Base-by-base conservation (phyloP, 305 asterid species). In the Fraxinus baroniana region DNA sequence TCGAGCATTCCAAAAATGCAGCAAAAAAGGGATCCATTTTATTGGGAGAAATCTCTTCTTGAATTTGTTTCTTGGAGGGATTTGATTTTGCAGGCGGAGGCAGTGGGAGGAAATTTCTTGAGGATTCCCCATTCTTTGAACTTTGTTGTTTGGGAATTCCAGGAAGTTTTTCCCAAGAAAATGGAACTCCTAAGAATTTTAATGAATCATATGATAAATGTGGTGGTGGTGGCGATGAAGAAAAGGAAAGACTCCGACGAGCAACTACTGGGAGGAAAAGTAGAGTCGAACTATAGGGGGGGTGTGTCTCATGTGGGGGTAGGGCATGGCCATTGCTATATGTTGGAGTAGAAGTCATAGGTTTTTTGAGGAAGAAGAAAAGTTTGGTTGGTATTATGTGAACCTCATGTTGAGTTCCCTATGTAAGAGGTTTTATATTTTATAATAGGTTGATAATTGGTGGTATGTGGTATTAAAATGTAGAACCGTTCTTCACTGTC, bases 1-100 rank as follows among this genome's bases (percentile, higher is more conserved):
- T 93, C 15, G 97, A 92, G 76, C 97, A 92, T 85, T 93, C 93
- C 22, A 93, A 78, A 9, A 93, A 44, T 39, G 98, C 98, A 18
- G 92, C 91, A 17, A 90, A 84, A 66, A 94, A 93, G 0, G 98
- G 98, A 84, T 94, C 98, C 73, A 78, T 82, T 39, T 39, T 39
- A 9, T 39, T 39, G 46, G 3, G 13, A 39, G 46, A 39, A 39
- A 39, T 8, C 46, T 39, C 46, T 39, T 39, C 46, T 7, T 87
- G 80, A 1, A 78, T 89, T 33, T 90, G 93, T 83, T 79, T 89
- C 85, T 88, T 72, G 81, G 84, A 36, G 87, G 89, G 60, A 57
- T 74, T 82, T 76, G 89, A 49, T 84, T 73, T 79, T 72, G 88
- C 89, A 77, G 93, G 91, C 1, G 97, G 98, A 39, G 98, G 98